Evolutionary conservation across 2,329 filamentous ascomycete genomes (phyloP), one percentile per base, ranked within the genome.

Genomic region (Fusarium sarcochroum): DNA sequence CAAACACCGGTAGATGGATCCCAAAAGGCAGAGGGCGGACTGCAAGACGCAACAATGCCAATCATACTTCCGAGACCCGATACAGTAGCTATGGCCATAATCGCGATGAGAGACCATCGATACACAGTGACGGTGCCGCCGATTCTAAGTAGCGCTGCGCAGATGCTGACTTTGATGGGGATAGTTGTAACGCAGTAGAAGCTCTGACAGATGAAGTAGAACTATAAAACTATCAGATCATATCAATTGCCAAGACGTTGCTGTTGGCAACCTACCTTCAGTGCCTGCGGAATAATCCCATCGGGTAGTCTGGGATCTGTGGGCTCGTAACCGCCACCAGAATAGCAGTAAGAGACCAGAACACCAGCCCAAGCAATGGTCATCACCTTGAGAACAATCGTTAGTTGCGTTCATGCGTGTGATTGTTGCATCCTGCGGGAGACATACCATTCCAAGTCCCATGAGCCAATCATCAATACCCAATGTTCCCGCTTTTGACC

Each of bases 81-180:
- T 3, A 59, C 20, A 13, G 23, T 38, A 7, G 48, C 8, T 20
- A 54, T 54, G 8, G n/a, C 48, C 7, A 59, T 59, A 27, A 59
- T 53, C 10, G 56, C 49, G 13, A 38, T 45, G 14, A 60, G 41
- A 2, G 57, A 54, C 30, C 30, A 54, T 34, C 25, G 32, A 18
- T 47, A 60, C 1, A 60, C 6, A 14, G 18, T 21, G 17, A 48
- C 27, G 9, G 50, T 49, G 35, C 57, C 49, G 15, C 38, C 32
- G 50, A 60, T 60, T 30, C 57, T 49, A 14, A 60, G 57, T 1
- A 60, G 49, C 17, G 57, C 57, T 11, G 42, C 48, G 49, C 57
- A 60, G 42, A 60, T 60, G 49, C 57, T 60, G 57, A 55, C 25
- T 21, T 55, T 55, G 20, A 55, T 40, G 23, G 49, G 57, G 27